Evolutionary conservation across 495 filamentous ascomycete genomes (phyloP), one percentile per base, ranked within the genome.

Genomic region (Lepidopterella palustris): DNA sequence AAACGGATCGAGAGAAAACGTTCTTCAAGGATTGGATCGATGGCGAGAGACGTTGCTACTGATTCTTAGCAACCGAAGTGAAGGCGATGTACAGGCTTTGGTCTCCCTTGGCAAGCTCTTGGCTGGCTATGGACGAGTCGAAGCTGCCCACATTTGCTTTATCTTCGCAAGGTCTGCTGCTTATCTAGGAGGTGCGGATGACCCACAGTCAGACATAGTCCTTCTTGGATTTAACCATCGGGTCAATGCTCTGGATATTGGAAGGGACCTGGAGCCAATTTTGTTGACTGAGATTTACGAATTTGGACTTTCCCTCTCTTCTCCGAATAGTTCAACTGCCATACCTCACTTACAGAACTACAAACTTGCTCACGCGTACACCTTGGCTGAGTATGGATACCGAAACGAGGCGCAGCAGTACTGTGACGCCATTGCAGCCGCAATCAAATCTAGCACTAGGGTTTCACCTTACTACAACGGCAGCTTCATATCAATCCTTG

Each of bases 211-310:
- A 2, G 83, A 85, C 62, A 86, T 96, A 63, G 84, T 88, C 6
- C 81, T 99, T 8, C 77, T 99, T 29, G 93, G 95, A 6, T 85
- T 82, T 13, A 88, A 96, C 68, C 89, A 91, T 69, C 76, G 80
- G 29, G 79, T 77, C 23, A 81, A 84, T 47, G 80, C 84, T 31
- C 77, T 82, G 50, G 79, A 85, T 31, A 82, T 88, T 59, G 79
- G 85, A 24, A 83, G 80, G 53, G 90, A 97, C 68, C 78, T 91
- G 52, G 92, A 97, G 69, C 79, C 88, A 9, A 81, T 96, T 26
- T 75, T 96, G 31, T 82, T 97, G 35, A 97, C 88, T 53, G 95
- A 99, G 73, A 82, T 93, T 2, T 96, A 93, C 69, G 95, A 99
- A 66, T 95, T 86, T 71, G 89, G 86, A 6, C 79, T 87, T 26